Evolutionary conservation across 106 monocot species (phyloP).

Genomic region (Agapanthus africanus): DNA sequence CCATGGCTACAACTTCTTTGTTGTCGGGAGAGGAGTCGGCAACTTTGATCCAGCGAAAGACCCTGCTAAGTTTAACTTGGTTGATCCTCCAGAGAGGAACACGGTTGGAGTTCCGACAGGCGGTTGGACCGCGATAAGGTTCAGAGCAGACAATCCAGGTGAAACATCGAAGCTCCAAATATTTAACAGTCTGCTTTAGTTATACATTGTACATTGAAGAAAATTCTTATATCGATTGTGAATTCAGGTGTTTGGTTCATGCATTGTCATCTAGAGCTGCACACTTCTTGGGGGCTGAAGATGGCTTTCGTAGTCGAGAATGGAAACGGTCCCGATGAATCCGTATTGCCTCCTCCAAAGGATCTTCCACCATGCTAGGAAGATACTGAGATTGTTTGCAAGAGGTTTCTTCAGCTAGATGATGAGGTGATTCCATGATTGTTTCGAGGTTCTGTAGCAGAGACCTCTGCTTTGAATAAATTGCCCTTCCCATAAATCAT

Average conservation of each 20-base stretch:
- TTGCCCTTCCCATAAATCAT: not conserved
- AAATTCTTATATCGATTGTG: not conserved
- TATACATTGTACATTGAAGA: not conserved
- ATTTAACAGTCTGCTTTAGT: not conserved
- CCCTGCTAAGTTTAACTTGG: slow-evolving; percentile 21
- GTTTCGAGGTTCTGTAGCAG: not conserved
- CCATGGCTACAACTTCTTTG: slow-evolving; percentile 28
- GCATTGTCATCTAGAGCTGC: slow-evolving; percentile 44
- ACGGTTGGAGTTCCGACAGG: slow-evolving; percentile 25
- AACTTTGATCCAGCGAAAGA: slow-evolving; percentile 21
- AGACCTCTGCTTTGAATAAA: not conserved
- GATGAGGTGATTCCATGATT: not conserved
- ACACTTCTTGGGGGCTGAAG: slow-evolving; percentile 43
- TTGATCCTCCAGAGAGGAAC: slow-evolving; percentile 26
- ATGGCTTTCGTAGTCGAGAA: slow-evolving; percentile 47
- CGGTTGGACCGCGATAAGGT: slow-evolving; percentile 27
- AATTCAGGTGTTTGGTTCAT: slow-evolving; percentile 25
- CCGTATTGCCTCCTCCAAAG: slow-evolving; percentile 27
- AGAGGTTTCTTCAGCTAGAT: too few relatives aligned
- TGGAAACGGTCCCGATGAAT: slow-evolving; percentile 26
- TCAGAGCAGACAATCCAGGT: slow-evolving; percentile 29
- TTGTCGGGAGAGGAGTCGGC: slow-evolving; percentile 19
- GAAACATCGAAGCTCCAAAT: not conserved
- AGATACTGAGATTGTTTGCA: not conserved
- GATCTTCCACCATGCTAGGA: slow-evolving; percentile 31